Evolutionary conservation across 495 filamentous ascomycete genomes (phyloP).

Genomic region (Lepidopterella palustris): DNA sequence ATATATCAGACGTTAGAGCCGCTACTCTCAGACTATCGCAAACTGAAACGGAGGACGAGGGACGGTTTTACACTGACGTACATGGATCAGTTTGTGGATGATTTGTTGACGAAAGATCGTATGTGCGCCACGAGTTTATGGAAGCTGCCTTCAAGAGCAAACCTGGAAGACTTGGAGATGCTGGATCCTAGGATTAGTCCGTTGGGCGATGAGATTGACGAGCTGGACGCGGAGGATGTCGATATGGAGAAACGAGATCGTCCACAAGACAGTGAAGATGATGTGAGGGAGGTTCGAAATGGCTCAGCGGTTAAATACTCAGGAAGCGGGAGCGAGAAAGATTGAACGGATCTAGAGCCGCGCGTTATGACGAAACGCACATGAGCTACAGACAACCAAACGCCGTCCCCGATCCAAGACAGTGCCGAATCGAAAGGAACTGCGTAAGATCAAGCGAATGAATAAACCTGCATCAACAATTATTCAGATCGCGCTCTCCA

Average conservation of each 20-base stretch:
- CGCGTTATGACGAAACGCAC: not conserved
- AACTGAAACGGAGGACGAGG: conserved; percentile 67
- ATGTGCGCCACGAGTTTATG: conserved; percentile 88
- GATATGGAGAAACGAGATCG: not conserved
- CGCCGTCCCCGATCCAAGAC: too few relatives aligned
- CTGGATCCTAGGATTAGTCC: conserved; percentile 82
- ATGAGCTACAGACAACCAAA: not conserved
- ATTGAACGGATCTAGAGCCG: not conserved
- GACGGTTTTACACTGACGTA: conserved; percentile 66
- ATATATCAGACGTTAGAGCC: conserved; percentile 79
- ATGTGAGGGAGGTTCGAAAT: not conserved
- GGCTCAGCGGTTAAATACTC: not conserved
- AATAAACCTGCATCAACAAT: too few relatives aligned
- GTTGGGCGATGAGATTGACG: conserved; percentile 74
- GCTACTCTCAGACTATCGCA: conserved; percentile 73
- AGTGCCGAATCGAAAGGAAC: too few relatives aligned
- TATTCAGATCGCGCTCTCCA: too few relatives aligned
- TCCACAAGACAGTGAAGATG: conserved; percentile 7
- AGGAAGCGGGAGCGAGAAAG: not conserved
- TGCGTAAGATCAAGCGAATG: too few relatives aligned
- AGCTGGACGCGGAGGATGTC: conserved; percentile 55
- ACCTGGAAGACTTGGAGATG: conserved; percentile 83
- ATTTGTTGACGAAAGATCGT: conserved; percentile 80
- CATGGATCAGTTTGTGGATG: conserved; percentile 92
- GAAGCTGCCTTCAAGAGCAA: conserved; percentile 76